Evolutionary conservation across 805 yeast genomes (phyloP).

Genomic region (Wickerhamomyces canadensis): DNA sequence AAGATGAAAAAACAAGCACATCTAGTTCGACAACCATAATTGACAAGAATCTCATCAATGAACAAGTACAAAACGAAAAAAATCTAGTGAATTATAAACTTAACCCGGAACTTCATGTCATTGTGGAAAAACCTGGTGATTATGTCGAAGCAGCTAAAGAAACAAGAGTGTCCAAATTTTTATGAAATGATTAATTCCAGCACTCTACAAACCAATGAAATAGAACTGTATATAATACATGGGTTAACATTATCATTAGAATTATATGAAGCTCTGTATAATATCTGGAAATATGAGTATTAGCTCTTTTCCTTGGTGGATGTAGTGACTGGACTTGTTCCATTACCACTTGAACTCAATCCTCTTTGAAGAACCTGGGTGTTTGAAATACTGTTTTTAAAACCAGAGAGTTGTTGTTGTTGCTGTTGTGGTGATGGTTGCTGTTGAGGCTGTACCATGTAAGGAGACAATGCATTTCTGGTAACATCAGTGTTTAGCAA

Average conservation of each 20-base stretch:
- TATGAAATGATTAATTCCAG: slow-evolving; percentile 22
- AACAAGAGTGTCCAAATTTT: slow-evolving; percentile 31
- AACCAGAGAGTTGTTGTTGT: not conserved
- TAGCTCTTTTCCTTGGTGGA: not conserved
- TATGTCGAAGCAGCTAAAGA: slow-evolving; percentile 32
- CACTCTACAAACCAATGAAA: not conserved
- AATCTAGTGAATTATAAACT: slow-evolving; percentile 25
- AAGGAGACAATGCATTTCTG: slow-evolving; percentile 23
- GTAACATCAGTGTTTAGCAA: slow-evolving; percentile 19
- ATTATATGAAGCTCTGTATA: too few relatives aligned
- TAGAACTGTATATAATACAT: not conserved
- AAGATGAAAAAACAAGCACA: slow-evolving; percentile 8
- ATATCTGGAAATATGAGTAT: too few relatives aligned
- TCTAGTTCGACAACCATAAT: too few relatives aligned
- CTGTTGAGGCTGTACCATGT: not conserved
- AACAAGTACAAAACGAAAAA: slow-evolving; percentile 26
- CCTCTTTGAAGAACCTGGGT: not conserved
- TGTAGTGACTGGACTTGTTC: not conserved
- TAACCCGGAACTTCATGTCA: slow-evolving; percentile 29
- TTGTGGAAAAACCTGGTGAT: slow-evolving; percentile 36
- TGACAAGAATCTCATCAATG: slow-evolving; percentile 9
- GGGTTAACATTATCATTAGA: not conserved
- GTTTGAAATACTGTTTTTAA: not conserved
- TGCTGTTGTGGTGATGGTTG: not conserved
- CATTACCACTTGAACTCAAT: not conserved